phyloP scores from a whole-genome alignment of 2,329 filamentous ascomycete species.

The Claviceps purpurea region DNA sequence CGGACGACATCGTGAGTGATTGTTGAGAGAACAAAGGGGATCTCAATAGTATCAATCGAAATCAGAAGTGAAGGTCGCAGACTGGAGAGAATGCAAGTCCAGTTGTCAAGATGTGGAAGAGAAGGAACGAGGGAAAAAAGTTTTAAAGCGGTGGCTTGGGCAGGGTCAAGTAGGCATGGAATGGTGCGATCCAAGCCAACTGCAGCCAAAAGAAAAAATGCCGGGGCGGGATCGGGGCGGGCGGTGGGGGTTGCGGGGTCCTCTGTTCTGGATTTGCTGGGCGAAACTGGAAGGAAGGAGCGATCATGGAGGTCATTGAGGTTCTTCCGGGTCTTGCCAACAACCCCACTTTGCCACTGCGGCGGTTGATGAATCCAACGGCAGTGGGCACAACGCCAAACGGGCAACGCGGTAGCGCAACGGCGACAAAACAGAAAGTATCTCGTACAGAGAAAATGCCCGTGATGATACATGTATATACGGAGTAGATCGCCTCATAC shows the following conservation, averaged over 20 bases:
- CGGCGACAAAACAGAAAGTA: not conserved
- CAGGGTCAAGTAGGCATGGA: not conserved
- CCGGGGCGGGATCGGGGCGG: not conserved
- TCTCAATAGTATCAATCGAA: not conserved
- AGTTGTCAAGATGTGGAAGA: not conserved
- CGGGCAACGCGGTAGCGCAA: not conserved
- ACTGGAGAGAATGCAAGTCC: not conserved
- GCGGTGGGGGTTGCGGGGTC: slow-evolving; percentile 1
- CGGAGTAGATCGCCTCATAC: too few species aligned
- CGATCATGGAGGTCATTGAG: not conserved
- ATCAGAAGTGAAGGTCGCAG: not conserved
- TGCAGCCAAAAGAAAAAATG: not conserved
- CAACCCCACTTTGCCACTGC: not conserved
- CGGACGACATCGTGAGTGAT: slow-evolving; percentile 25
- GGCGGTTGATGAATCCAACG: not conserved
- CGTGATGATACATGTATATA: too few species aligned
- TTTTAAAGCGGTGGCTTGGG: not conserved
- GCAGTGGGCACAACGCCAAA: too few species aligned
- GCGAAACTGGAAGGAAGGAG: not conserved
- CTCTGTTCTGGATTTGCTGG: not conserved
- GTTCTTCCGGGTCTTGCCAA: not conserved
- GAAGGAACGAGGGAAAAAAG: not conserved
- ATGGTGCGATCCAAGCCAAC: slow-evolving; percentile 1
- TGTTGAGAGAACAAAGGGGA: slow-evolving; percentile 1
- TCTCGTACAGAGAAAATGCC: too few species aligned